Conservation (phyloP, 192 early-diverging fungal genomes). For the Paraglomus brasilianum region DNA sequence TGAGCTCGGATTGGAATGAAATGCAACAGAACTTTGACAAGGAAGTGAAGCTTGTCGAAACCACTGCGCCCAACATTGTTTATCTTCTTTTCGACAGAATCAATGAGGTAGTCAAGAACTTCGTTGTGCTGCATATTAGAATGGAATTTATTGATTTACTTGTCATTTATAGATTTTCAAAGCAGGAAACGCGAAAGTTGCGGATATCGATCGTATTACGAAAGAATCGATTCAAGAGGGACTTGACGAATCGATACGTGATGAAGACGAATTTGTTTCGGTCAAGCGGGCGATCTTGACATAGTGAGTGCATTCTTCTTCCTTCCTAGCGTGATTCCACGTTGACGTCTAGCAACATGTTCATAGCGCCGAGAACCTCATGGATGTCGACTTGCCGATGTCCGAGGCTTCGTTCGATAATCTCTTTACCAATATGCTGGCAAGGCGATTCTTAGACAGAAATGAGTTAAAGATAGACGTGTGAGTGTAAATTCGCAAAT, state of each 20-base stretch:
- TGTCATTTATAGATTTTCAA: constrained; percentile 28
- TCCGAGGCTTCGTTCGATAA: constrained; percentile 31
- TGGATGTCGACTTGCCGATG: constrained; percentile 23
- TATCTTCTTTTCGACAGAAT: constrained; percentile 28
- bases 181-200: constrained; percentile 10
- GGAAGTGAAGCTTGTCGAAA: constrained; percentile 23
- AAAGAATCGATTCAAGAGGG: constrained; percentile 26
- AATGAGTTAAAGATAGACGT: constrained; percentile 32
- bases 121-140: constrained; percentile 16
- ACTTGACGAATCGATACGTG: constrained; percentile 10
- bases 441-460: constrained; percentile 30
- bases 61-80: constrained; percentile 17
- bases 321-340: constrained; percentile 4
- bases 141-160: constrained; percentile 4
- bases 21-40: constrained; percentile 25
- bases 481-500: constrained; percentile 29
- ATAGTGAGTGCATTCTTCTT: constrained; percentile 24
- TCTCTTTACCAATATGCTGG: constrained; percentile 31
- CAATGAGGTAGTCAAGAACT: constrained; percentile 26
- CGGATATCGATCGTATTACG: constrained; percentile 16
- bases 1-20: constrained; percentile 20
- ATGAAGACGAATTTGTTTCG: constrained; percentile 18
- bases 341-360: no score
- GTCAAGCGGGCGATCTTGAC: constrained; percentile 20
- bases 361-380: constrained; percentile 30